Evolutionary conservation across 2,329 filamentous ascomycete species (phyloP), one percentile per base, ranked within the genome.

Genomic region (Cladobotryum protrusum): DNA sequence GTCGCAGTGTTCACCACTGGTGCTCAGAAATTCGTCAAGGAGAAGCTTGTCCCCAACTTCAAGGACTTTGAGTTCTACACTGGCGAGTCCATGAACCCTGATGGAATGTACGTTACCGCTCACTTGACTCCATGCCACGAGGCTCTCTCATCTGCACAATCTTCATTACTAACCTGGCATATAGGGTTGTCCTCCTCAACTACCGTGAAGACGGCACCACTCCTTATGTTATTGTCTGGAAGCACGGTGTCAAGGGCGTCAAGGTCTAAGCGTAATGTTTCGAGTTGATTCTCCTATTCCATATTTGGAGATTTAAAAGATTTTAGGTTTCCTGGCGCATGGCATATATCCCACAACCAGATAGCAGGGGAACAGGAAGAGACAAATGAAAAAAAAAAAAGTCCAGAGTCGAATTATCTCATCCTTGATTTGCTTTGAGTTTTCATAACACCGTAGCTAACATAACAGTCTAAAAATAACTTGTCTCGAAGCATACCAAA

Each of bases 201-300:
- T 99, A 96, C 83, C 92, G 93, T 64, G 91, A 96, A 71, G 93
- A 97, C 64, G 93, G 93, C 71, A 72, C 86, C 61, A 97, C 92
- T 49, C 93, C 93, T 54, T 99, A 81, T 69, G 78, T 95, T 63
- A 87, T 83, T 60, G 75, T 95, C 76, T 97, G 91, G 92, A 96
- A 97, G 83, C 87, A 96, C 76, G 93, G 92, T 67, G 74, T 97
- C 58, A 77, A 75, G 62, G 85, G 86, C 77, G 83, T 83, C 79
- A 97, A 99, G 88, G 90, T 97, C 62, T 99, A 92, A 78, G 59
- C 45, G 17, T 15, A 43, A 34, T 47, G 42, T 48, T 44, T 39
- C n/a, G 29, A 24, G 39, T 36, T 43, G 44, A 37, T 52, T 44
- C 14, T 50, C 35, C 35, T 48, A 33, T 18, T 51, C 36, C 39